Evolutionary conservation across 768 basidiomycete species (phyloP).

Genomic region (Termitomyces sp.): DNA sequence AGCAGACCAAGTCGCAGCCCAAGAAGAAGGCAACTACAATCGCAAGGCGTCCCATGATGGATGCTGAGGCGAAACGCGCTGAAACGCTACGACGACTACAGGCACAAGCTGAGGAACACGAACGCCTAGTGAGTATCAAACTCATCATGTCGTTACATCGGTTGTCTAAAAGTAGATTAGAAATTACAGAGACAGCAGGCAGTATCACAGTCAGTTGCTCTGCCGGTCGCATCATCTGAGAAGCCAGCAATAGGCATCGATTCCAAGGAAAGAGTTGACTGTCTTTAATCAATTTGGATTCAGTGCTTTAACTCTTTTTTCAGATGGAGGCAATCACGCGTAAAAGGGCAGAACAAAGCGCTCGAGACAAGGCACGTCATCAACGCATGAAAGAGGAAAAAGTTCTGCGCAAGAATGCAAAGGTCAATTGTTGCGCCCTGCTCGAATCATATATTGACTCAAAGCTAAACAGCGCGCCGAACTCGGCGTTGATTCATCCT

Average conservation of each 20-base stretch:
- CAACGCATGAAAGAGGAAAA: slow-evolving; percentile 23
- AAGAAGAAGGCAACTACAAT: slow-evolving; percentile 5
- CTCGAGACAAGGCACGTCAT: slow-evolving; percentile 30
- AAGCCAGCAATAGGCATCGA: neutral
- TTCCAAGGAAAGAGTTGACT: slow-evolving; percentile 6
- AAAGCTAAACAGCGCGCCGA: neutral
- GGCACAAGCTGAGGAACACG: slow-evolving; percentile 21
- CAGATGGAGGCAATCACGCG: slow-evolving; percentile 21
- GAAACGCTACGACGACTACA: slow-evolving; percentile 20
- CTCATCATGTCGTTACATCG: neutral
- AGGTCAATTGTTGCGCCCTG: neutral
- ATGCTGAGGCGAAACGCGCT: slow-evolving; percentile 16
- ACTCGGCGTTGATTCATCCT: neutral
- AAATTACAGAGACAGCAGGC: slow-evolving; percentile 4
- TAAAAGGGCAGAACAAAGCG: slow-evolving; percentile 32
- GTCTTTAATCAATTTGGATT: too few relatives aligned
- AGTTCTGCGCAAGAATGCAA: slow-evolving; percentile 8
- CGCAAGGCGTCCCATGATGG: neutral
- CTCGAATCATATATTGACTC: neutral
- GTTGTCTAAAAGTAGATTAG: neutral
- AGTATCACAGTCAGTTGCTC: neutral
- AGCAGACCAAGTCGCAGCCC: neutral
- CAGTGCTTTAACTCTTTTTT: too few relatives aligned
- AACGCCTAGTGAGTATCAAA: slow-evolving; percentile 14
- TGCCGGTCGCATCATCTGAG: neutral